Conservation (phyloP, 1,284 basidiomycete genomes). For the Boletus albobrunnescens region DNA sequence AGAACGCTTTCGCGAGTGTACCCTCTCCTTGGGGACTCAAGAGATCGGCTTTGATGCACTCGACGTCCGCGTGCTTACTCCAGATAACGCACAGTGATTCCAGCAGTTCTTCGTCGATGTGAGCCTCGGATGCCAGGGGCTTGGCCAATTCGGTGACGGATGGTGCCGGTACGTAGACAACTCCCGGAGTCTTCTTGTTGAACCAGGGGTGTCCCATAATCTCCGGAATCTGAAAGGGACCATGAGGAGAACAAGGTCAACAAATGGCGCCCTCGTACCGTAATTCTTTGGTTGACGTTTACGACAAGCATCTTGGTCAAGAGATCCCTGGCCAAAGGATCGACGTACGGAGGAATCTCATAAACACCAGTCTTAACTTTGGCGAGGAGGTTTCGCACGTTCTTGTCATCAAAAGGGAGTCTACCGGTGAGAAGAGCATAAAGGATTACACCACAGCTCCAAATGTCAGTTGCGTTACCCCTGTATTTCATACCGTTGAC, state of each 20-base stretch:
- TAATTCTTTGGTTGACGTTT: slow-evolving; percentile 83
- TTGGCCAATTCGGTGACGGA: slow-evolving; percentile 63
- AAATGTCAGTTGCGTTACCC: slow-evolving; percentile 92
- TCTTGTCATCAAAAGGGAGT: slow-evolving; percentile 87
- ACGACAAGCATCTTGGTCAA: slow-evolving; percentile 85
- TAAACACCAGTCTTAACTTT: slow-evolving; percentile 92
- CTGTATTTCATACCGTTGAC: slow-evolving; percentile 93
- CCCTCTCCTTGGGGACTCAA: slow-evolving; percentile 61
- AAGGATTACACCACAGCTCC: slow-evolving; percentile 90
- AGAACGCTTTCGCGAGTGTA: slow-evolving; percentile 89
- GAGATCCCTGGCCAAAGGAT: slow-evolving; percentile 71
- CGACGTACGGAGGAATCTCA: slow-evolving; percentile 73
- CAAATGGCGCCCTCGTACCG: slow-evolving; percentile 48
- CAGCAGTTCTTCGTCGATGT: slow-evolving; percentile 85
- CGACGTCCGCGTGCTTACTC: slow-evolving; percentile 62
- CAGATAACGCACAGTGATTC: slow-evolving; percentile 87
- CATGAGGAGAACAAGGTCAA: slow-evolving; percentile 8
- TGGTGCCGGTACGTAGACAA: slow-evolving; percentile 56
- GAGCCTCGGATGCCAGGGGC: slow-evolving; percentile 63
- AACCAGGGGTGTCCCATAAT: slow-evolving; percentile 89
- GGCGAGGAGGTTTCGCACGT: slow-evolving; percentile 74
- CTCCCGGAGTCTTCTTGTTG: slow-evolving; percentile 43
- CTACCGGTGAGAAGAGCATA: slow-evolving; percentile 85
- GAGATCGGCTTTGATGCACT: slow-evolving; percentile 60
- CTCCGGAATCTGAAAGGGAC: slow-evolving; percentile 69